These are phyloP conservation scores for Draba incana DNA, from an alignment of 345 rosid species.

Conservation along the genomic window DNA sequence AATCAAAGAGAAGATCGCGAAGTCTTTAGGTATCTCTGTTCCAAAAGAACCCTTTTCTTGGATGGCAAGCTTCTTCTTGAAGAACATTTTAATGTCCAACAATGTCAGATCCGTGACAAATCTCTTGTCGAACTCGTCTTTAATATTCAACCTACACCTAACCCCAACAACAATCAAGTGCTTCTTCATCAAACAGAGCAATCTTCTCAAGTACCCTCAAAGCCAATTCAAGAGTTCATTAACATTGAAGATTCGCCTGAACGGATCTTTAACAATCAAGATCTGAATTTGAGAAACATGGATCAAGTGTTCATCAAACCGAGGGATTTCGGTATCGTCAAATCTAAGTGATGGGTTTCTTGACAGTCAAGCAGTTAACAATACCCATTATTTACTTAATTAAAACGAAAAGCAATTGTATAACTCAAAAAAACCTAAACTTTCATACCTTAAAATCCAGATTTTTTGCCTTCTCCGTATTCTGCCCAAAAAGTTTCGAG, in stretches of 20 bases:
- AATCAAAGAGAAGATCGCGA: constrained; percentile 67
- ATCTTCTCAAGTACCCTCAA: not conserved
- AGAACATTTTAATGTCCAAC: constrained; percentile 54
- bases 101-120: constrained; percentile 52
- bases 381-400: too few relatives aligned
- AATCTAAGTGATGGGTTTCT: too few relatives aligned
- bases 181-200: not conserved
- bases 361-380: too few relatives aligned
- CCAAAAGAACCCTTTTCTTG: constrained; percentile 58
- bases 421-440: too few relatives aligned
- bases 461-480: too few relatives aligned
- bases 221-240: too few relatives aligned
- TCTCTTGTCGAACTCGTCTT: constrained; percentile 54
- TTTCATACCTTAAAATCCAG: too few relatives aligned
- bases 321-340: not conserved
- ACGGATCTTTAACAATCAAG: too few relatives aligned
- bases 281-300: too few relatives aligned
- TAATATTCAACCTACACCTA: constrained; percentile 23
- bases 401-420: too few relatives aligned
- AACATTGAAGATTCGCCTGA: too few relatives aligned
- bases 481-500: too few relatives aligned
- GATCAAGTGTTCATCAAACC: not conserved
- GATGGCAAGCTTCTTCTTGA: constrained; percentile 51
- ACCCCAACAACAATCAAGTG: not conserved
- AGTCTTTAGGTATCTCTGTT: constrained; percentile 55